Percentiles rank a stretch among this genome's conserved stretches.
Conservation (phyloP, 2,329 filamentous ascomycete genomes). For the Dactylellina sp. region DNA sequence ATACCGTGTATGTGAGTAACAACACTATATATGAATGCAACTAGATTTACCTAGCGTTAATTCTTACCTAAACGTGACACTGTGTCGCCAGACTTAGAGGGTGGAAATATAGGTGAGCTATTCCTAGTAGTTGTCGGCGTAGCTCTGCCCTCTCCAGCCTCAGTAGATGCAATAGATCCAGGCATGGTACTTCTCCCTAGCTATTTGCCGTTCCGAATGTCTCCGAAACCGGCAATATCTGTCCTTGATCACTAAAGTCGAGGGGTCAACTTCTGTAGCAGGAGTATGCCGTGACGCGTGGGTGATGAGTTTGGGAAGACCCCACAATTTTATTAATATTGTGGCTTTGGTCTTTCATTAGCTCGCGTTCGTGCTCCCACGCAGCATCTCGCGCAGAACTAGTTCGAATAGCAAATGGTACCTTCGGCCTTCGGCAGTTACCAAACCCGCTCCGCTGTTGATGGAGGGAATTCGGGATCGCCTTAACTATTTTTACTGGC, state of each 20-base stretch:
- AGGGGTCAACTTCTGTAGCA: too few relatives aligned
- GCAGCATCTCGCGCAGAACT: too few relatives aligned
- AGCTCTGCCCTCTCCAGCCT: constrained; percentile 25
- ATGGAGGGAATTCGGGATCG: too few relatives aligned
- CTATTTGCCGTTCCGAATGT: neutral
- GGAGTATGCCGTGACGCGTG: neutral
- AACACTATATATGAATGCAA: neutral
- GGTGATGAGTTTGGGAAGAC: neutral
- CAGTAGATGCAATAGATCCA: constrained; percentile 44
- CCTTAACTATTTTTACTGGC: neutral
- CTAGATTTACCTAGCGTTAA: neutral
- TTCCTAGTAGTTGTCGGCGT: constrained; percentile 45
- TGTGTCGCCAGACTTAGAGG: constrained; percentile 1
- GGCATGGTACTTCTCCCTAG: constrained; percentile 23
- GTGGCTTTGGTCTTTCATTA: too few relatives aligned
- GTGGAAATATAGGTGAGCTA: constrained; percentile 23
- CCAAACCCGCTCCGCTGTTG: too few relatives aligned
- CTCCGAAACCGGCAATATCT: neutral
- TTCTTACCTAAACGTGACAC: constrained; percentile 5
- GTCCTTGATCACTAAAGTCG: too few relatives aligned
- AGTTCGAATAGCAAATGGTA: too few relatives aligned
- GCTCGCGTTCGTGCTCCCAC: too few relatives aligned
- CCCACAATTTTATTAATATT: constrained; percentile 16
- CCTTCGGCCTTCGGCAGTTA: too few relatives aligned
- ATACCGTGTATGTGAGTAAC: neutral